phyloP scores from a whole-genome alignment of 352 stramenopile genomes.

The Globisporangium rhizosaccharum region DNA sequence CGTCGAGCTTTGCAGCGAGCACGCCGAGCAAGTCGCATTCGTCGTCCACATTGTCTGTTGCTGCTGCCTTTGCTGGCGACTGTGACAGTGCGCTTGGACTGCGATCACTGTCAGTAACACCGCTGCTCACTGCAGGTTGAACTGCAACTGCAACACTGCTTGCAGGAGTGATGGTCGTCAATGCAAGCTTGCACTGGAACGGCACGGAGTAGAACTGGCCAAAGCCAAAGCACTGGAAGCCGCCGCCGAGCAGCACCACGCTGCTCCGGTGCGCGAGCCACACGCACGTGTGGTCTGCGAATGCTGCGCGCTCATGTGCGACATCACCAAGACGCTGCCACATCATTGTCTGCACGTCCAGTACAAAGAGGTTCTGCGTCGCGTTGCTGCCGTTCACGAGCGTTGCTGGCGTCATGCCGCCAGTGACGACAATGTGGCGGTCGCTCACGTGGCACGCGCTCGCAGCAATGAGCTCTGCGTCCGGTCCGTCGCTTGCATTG shows the following conservation, averaged over 20 bases:
- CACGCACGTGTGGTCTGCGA: conserved; percentile 46
- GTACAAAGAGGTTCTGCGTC: conserved; percentile 47
- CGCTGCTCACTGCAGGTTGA: not conserved
- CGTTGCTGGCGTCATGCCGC: conserved; percentile 41
- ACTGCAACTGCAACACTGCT: not conserved
- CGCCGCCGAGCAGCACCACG: conserved; percentile 57
- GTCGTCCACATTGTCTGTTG: conserved; percentile 1
- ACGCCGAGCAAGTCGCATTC: conserved; percentile 28
- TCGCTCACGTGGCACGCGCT: conserved; percentile 45
- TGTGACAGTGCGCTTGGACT: not conserved
- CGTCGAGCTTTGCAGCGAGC: conserved; percentile 51
- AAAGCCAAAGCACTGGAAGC: conserved; percentile 85
- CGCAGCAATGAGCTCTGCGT: conserved; percentile 37
- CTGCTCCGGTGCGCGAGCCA: conserved; percentile 42
- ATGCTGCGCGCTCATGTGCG: conserved; percentile 38
- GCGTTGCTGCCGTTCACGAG: conserved; percentile 30
- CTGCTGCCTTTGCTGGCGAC: not conserved
- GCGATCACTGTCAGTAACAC: not conserved
- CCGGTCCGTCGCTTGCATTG: conserved; percentile 25
- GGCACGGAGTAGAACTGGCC: conserved; percentile 70
- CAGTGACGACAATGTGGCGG: conserved; percentile 51
- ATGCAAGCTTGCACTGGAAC: conserved; percentile 47
- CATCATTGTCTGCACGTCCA: conserved; percentile 37
- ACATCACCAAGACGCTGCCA: conserved; percentile 53
- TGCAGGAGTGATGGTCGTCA: conserved; percentile 11